phyloP scores from a whole-genome alignment of 192 early-diverging fungal species.

The Nowakowskiella sp. region DNA sequence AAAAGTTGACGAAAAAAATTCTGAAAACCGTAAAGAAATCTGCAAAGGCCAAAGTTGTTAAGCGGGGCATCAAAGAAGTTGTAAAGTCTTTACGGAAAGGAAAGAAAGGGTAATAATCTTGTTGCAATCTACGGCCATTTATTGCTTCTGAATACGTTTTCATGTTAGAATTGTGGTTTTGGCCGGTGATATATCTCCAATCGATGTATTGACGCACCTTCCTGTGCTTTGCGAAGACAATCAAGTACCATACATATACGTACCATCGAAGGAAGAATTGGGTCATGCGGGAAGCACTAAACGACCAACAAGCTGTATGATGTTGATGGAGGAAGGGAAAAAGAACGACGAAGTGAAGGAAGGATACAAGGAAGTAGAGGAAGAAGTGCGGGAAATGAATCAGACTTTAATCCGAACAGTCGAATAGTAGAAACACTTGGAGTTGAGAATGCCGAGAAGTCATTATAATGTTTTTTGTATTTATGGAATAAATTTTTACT shows the following conservation, averaged over 20 bases:
- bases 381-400: no score
- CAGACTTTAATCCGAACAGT: no score
- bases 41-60: conserved; percentile 75
- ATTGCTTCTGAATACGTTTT: background rate
- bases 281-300: conserved; percentile 88
- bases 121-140: background rate
- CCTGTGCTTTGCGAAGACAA: conserved; percentile 96
- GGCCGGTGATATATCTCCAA: conserved; percentile 93
- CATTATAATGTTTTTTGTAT: no score
- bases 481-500: no score
- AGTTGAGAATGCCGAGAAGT: no score
- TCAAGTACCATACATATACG: conserved; percentile 89
- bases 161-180: conserved; percentile 71
- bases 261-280: conserved; percentile 93
- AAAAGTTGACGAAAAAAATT: conserved; percentile 78
- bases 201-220: conserved; percentile 95
- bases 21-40: conserved; percentile 88
- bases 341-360: no score
- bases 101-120: conserved; percentile 62
- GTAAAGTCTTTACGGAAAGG: conserved; percentile 94
- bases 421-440: no score
- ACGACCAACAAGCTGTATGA: conserved; percentile 85
- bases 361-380: no score
- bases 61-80: conserved; percentile 96
- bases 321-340: conserved; percentile 89